These are phyloP conservation scores for Colletotrichum orchidophilum DNA, from an alignment of 2,329 filamentous ascomycete genomes.

Conservation along the genomic window DNA sequence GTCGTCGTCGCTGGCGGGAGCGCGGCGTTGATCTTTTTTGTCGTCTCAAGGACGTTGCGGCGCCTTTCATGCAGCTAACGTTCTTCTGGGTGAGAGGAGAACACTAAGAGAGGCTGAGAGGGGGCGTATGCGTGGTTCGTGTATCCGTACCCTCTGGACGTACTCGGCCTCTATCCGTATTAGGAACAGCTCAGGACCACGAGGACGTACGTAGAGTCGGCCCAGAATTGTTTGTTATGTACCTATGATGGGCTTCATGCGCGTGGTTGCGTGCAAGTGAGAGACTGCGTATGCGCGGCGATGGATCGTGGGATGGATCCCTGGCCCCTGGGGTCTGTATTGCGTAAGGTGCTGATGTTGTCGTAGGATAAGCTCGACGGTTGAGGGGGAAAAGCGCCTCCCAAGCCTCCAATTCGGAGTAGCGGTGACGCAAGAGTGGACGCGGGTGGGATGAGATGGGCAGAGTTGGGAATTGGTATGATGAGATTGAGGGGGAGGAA, in stretches of 20 bases:
- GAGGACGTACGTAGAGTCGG: too few relatives aligned
- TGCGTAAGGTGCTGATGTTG: slow-evolving; percentile 4
- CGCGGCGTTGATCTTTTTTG: not conserved
- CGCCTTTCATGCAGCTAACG: slow-evolving; percentile 28
- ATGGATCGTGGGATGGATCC: not conserved
- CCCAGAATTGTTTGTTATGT: slow-evolving; percentile 4
- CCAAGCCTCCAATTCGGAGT: not conserved
- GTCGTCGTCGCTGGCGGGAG: slow-evolving; percentile 14
- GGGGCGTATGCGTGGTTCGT: not conserved
- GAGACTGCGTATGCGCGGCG: slow-evolving; percentile 5
- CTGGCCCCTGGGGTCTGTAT: not conserved
- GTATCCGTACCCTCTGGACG: not conserved
- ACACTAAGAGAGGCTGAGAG: not conserved
- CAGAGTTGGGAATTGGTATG: not conserved
- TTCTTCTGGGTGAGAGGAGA: not conserved
- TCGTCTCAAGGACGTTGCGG: slow-evolving; percentile 28
- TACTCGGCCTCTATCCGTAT: slow-evolving; percentile 17
- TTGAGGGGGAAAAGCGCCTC: not conserved
- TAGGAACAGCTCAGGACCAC: not conserved
- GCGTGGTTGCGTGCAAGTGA: not conserved
- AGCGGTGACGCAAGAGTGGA: slow-evolving; percentile 25
- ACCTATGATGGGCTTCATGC: slow-evolving; percentile 8
- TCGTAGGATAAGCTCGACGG: slow-evolving; percentile 7
- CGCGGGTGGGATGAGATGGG: slow-evolving; percentile 6
- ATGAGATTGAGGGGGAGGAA: not conserved